Evolutionary conservation across 331 rosid genomes (phyloP), one percentile per base, ranked within the genome.

Genomic region (Spiraea crenata): DNA sequence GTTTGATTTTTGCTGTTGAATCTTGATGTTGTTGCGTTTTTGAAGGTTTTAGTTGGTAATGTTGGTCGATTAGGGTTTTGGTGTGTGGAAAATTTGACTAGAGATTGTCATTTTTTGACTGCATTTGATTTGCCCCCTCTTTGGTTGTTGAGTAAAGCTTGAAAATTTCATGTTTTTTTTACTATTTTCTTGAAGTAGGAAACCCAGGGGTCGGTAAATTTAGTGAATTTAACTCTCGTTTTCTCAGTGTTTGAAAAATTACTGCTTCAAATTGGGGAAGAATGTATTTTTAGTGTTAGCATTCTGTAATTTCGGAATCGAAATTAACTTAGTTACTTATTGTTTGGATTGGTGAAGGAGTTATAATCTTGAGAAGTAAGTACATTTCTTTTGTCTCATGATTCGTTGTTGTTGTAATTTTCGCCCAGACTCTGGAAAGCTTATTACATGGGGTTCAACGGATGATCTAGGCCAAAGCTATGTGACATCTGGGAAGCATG

Each of bases 401-500:
- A 59, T 55, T 73, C 49, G 7, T 64, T 72, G 5, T 17, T 45
- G 46, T n/a, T 56, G 44, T 57, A 15, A 25, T 70, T 56, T 64
- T 81, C 50, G 38, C 77, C 38, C 87, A 95, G 99, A 81, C 44
- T 76, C 81, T 72, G 96, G 97, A 73, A 95, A 95, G 81, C 96
- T 95, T 72, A 95, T 91, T 52, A 95, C 99, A 48, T 93, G 99
- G 99, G 99, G 99, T 44, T 89, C 99, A 57, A 91, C 99, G 14
- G 99, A 91, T 85, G 99, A 95, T 86, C 80, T 95, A 58, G 99
- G 99, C 48, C 99, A 95, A 81, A 95, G 97, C 86, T 95, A 95
- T 81, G 88, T 95, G 65, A 86, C 99, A 16, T 89, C 97, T 48
- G 99, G 99, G 77, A 95, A 89, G 79, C 99, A 95, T 13, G 97